Evolutionary conservation across 176 grass and related monocot species (phyloP), one percentile per base, ranked within the genome.

Genomic region (Rhynchospora pubera): DNA sequence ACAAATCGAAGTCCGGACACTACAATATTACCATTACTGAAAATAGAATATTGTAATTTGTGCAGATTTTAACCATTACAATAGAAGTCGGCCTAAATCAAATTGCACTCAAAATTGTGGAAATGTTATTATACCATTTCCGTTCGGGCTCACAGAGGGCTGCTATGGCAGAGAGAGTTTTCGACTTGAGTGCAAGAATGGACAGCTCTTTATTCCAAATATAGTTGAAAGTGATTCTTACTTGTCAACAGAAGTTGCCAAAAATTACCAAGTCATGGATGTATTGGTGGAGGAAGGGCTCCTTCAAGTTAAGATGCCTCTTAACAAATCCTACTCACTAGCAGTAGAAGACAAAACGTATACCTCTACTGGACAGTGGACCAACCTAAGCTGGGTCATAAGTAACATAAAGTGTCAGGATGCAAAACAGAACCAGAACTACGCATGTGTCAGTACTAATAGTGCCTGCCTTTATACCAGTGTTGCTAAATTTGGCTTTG

Each of bases 381-480:
- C 44, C 6, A 43, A 48, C 9, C 4, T 66, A 7, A 7, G 45
- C 7, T 85, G 84, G 84, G 61, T 55, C 0, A 65, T 85, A 18
- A 72, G 34, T 18, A 68, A 57, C 65, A 19, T 67, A 0, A 85
- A 24, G 1, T 85, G 83, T 15, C 59, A 56, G 53, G 16, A 50
- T 43, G 73, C 83, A 1, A 47, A 42, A 5, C 19, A 79, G 5
- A 8, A 66, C 46, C 23, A 0, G 5, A 1, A 39, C 15, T 85
- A 79, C 18, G 83, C 83, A 15, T 85, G 83, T 32, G 44, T 79
- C 18, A 85, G 74, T 10, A 8, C 7, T 0, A 79, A 85, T 18
- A 79, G 60, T 65, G 13, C 21, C 26, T 85, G 83, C 11, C 11
- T 79, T 19, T 5, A 6, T 11, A 65, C 79, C 71, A 65, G 15